Evolutionary conservation across 106 monocot species (phyloP), one percentile per base, ranked within the genome.

Genomic region (Xerophyta viscosa): DNA sequence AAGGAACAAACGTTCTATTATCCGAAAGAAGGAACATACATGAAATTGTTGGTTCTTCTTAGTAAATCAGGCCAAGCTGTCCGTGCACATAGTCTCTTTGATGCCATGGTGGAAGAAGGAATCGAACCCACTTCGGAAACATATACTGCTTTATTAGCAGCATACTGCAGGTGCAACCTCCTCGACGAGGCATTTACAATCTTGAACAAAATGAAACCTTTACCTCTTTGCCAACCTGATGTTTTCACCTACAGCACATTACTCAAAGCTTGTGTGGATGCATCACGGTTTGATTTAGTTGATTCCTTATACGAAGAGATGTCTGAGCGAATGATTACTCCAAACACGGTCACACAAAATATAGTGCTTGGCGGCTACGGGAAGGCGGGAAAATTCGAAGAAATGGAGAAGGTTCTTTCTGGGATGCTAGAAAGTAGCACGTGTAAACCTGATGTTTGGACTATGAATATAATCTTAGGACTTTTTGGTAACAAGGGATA

Each of bases 11-110:
- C 68, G 8, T 96, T 96, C 62, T 96, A 96, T 50, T 41, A 60
- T 19, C 96, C 96, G 28, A 96, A 77, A 67, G 96, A 85, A 66
- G 85, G 85, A 50, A 79, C 96, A 23, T 96, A 85, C 50, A 82
- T 88, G 78, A 96, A 96, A 37, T 77, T 96, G 12, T 30, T 96
- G 13, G 42, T 82, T 3, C 82, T 96, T 46, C 72, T 96, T 2
- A 84, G 89, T 12, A 74, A 63, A 68, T 96, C 85, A 25, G 79
- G 85, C 26, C 96, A 96, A 57, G 72, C 88, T 7, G 11, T 22
- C 9, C 62, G 49, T 19, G 94, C 94, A 6, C 84, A 59, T 8
- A 29, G 61, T 24, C 76, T 96, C 19, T 96, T 96, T 43, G 76
- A 85, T 23, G 17, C 41, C 31, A 96, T 96, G 94, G 20, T 82